Percentiles rank a stretch among this genome's conserved stretches.
These are phyloP conservation scores for Trypanosoma rangeli DNA, from an alignment of 208 protist species.

Conservation along the genomic window DNA sequence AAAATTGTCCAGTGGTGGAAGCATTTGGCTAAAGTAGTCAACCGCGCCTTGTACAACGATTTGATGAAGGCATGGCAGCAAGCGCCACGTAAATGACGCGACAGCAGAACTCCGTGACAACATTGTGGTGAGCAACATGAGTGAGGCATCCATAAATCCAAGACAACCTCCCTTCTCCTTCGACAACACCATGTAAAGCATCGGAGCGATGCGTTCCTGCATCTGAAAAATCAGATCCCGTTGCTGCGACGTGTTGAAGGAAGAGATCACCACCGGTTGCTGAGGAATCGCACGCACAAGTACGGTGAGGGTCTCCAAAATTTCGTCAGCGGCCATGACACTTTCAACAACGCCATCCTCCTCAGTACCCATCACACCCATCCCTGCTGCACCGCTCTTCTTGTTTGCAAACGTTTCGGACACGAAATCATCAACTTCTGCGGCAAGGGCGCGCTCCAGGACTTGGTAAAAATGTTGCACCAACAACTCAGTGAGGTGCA, in stretches of 20 bases:
- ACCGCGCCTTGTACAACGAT: conserved; percentile 60
- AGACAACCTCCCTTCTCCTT: conserved; percentile 65
- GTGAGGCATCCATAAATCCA: conserved; percentile 85
- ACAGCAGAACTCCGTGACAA: conserved; percentile 78
- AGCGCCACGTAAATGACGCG: conserved; percentile 52
- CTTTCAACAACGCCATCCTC: conserved; percentile 47
- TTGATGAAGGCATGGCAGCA: conserved; percentile 69
- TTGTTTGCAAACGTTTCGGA: conserved; percentile 4
- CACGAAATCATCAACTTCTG: conserved; percentile 8
- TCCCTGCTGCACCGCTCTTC: background rate
- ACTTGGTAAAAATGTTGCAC: conserved; percentile 75
- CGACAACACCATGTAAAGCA: conserved; percentile 75
- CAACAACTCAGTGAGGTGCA: conserved; percentile 81
- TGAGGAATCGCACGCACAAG: conserved; percentile 68
- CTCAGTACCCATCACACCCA: conserved; percentile 14
- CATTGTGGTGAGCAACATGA: conserved; percentile 83
- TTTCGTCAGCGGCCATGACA: conserved; percentile 79
- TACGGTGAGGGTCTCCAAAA: conserved; percentile 79
- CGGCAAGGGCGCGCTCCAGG: conserved; percentile 38
- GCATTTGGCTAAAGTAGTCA: conserved; percentile 88
- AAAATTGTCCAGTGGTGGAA: conserved; percentile 92
- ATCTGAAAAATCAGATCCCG: conserved; percentile 59
- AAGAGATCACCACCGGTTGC: background rate
- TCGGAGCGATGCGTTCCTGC: conserved; percentile 57
- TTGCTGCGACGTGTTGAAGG: conserved; percentile 9